These are phyloP conservation scores for Alternaria arbusti DNA, from an alignment of 2,329 filamentous ascomycete genomes.

Conservation along the genomic window DNA sequence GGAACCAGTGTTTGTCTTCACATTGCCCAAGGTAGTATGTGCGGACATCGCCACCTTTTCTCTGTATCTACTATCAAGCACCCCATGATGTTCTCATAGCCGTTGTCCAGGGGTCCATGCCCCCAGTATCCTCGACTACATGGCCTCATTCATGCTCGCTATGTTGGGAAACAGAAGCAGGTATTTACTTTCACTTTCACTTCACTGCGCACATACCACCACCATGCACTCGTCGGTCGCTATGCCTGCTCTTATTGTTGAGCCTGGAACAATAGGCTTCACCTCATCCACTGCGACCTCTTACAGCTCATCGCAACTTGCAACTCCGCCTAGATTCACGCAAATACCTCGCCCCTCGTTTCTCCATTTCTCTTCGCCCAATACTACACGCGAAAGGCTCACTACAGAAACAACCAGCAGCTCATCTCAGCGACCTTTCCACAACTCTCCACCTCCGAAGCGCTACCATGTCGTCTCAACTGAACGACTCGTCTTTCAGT, in stretches of 20 bases:
- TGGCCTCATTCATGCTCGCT: not conserved
- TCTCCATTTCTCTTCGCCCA: not conserved
- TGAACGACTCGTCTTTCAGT: not conserved
- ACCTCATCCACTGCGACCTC: not conserved
- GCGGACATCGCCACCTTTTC: not conserved
- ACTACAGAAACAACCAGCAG: not conserved
- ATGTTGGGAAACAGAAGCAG: not conserved
- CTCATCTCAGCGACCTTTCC: not conserved
- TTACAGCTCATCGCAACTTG: not conserved
- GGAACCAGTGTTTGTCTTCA: not conserved
- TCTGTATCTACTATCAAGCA: not conserved
- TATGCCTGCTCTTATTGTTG: not conserved
- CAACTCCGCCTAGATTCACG: not conserved
- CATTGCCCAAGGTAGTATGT: not conserved
- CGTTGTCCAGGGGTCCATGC: not conserved
- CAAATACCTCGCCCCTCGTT: not conserved
- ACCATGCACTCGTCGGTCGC: not conserved
- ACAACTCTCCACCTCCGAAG: not conserved
- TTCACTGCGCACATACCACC: not conserved
- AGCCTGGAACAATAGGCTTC: not conserved
- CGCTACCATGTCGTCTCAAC: not conserved
- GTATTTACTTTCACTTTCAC: not conserved
- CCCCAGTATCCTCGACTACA: not conserved
- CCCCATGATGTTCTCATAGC: not conserved
- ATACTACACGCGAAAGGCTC: not conserved